phyloP scores from a whole-genome alignment of 75 land plant species.

The Pinus albicaulis region DNA sequence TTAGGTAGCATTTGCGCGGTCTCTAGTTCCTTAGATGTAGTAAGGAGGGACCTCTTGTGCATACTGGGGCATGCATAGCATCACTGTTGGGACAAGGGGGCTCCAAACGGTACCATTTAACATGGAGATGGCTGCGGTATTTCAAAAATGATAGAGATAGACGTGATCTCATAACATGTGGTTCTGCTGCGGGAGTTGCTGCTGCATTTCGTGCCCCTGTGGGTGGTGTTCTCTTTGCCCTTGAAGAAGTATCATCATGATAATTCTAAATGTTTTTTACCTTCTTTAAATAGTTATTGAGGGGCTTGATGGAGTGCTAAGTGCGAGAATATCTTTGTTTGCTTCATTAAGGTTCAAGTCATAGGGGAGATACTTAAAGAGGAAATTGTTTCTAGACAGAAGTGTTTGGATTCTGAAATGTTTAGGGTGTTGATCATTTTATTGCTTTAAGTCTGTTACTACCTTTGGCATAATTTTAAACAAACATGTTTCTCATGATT shows the following conservation, averaged over 20 bases:
- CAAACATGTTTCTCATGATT: background rate
- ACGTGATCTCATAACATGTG: constrained; percentile 74
- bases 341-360: background rate
- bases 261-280: constrained; percentile 2
- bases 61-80: constrained; percentile 73
- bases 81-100: constrained; percentile 74
- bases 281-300: too few species aligned
- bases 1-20: constrained; percentile 66
- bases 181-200: constrained; percentile 81
- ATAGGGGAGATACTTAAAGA: background rate
- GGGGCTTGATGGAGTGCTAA: background rate
- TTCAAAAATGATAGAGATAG: constrained; percentile 74
- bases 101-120: constrained; percentile 55
- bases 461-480: background rate
- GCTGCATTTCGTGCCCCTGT: constrained; percentile 84
- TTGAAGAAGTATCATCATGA: constrained; percentile 82
- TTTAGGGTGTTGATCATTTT: background rate
- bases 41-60: constrained; percentile 79
- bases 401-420: background rate
- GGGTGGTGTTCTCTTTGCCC: constrained; percentile 83
- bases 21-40: constrained; percentile 58
- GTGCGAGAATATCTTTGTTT: background rate
- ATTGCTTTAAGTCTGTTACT: background rate
- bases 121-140: constrained; percentile 70
- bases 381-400: background rate